Evolutionary conservation across 140 eudicot species (phyloP), one percentile per base, ranked within the genome.

Genomic region (Bidens hawaiensis): DNA sequence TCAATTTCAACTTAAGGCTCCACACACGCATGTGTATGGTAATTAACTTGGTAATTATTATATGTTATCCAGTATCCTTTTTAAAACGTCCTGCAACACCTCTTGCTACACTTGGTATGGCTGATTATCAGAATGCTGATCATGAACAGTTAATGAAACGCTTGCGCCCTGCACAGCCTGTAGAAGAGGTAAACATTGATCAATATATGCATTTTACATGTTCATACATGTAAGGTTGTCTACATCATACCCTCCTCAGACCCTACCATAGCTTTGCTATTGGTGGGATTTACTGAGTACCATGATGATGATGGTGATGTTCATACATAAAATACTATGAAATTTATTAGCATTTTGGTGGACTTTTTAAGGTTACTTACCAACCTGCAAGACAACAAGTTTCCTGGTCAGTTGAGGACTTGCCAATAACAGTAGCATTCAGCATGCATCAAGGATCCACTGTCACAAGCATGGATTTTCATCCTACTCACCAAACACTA

Each of bases 391-490:
- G 95, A 19, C 97, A 81, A 64, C 95, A 81, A 69, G 75, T 77
- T 33, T 76, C 84, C 12, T 86, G 95, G 94, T 90, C 97, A 2
- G 61, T 70, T 55, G 97, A 90, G 22, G 97, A 90, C 81, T 69
- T 90, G 73, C 97, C 97, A 21, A 80, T 88, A 76, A 78, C 78
- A 6, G 94, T 90, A 60, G 94, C 84, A 46, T 81, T 75, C 70
- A 82, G 81, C 47, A 48, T 90, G 75, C 79, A 82, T 72, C 97
- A 86, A 67, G 97, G 90, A 70, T 82, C 97, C 57, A 54, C 78
- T 33, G 86, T 90, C 28, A 79, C 84, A 51, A 90, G 88, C 96
- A 73, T 90, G 94, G 96, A 90, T 64, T 90, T 86, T 64, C 97
- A 90, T 71, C 97, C 97, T 49, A 79, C 84, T 67, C 94, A 82